Evolutionary conservation across 495 filamentous ascomycete genomes (phyloP).

Genomic region (Thozetella sp.): DNA sequence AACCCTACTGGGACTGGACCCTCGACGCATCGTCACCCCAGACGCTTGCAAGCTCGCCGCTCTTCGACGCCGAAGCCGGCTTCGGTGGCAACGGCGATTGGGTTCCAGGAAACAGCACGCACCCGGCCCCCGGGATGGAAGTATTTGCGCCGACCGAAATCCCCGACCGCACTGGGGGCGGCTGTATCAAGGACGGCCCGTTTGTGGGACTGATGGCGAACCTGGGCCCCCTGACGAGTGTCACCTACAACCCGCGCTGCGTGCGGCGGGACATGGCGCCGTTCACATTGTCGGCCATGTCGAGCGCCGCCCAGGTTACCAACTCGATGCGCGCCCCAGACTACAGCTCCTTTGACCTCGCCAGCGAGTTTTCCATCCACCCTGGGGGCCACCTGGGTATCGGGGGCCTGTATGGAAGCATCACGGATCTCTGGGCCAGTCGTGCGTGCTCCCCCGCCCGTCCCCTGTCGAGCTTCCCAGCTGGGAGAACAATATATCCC

Average conservation of each 20-base stretch:
- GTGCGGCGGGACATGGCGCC: background rate
- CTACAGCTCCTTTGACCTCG: background rate
- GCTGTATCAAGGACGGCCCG: background rate
- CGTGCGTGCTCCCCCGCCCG: too few species aligned
- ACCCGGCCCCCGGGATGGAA: background rate
- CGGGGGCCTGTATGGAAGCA: background rate
- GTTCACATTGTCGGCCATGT: background rate
- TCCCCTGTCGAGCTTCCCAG: too few species aligned
- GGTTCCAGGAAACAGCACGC: background rate
- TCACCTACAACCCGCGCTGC: background rate
- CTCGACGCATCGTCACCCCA: background rate
- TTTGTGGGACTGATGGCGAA: background rate
- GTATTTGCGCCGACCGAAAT: background rate
- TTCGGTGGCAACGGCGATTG: background rate
- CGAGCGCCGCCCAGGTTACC: background rate
- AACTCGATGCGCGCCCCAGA: background rate
- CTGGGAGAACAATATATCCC: background rate
- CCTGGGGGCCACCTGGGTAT: background rate
- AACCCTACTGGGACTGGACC: background rate
- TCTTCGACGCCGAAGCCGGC: background rate
- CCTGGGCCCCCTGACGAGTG: background rate
- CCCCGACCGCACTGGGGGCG: background rate
- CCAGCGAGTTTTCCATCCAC: background rate
- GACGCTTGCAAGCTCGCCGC: background rate
- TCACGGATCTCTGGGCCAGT: background rate